Evolutionary conservation across 331 rosid genomes (phyloP).

Genomic region (Erythrophleum ivorense): DNA sequence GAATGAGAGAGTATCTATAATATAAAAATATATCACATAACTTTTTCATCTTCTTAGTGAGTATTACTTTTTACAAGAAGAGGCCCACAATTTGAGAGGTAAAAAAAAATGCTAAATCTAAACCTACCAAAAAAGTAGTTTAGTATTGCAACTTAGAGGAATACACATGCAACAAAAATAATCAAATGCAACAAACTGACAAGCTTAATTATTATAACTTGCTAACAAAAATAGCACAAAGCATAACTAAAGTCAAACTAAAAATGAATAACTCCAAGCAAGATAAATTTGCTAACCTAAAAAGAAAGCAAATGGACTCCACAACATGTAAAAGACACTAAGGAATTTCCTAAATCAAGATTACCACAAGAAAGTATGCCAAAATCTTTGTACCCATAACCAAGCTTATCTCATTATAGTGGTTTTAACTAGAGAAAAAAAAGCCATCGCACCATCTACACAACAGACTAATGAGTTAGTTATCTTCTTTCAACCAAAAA

Average conservation of each 20-base stretch:
- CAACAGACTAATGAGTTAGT: conserved; percentile 24
- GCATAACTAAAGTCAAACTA: conserved; percentile 29
- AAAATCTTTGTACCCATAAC: conserved; percentile 80
- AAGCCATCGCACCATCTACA: conserved; percentile 99
- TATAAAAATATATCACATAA: neutral
- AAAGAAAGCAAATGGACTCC: conserved; percentile 76
- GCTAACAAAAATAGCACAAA: conserved; percentile 25
- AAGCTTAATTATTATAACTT: conserved; percentile 4
- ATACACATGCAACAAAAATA: neutral
- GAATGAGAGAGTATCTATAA: neutral
- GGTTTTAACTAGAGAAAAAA: conserved; percentile 65
- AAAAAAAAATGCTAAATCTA: conserved; percentile 19
- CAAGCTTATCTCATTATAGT: conserved; percentile 78
- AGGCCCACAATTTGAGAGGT: neutral
- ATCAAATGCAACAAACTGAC: conserved; percentile 25
- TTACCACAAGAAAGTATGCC: conserved; percentile 89
- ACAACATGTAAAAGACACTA: conserved; percentile 75
- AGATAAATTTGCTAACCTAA: conserved; percentile 69
- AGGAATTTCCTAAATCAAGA: conserved; percentile 92
- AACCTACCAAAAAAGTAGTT: conserved; percentile 32
- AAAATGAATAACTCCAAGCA: conserved; percentile 16
- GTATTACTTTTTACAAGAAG: conserved; percentile 9
- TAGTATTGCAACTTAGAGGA: neutral
- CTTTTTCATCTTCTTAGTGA: conserved; percentile 5
- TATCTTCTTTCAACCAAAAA: conserved; percentile 30